Conservation (phyloP, 139 green algal species). For the Chlamydomonas asymmetrica region DNA sequence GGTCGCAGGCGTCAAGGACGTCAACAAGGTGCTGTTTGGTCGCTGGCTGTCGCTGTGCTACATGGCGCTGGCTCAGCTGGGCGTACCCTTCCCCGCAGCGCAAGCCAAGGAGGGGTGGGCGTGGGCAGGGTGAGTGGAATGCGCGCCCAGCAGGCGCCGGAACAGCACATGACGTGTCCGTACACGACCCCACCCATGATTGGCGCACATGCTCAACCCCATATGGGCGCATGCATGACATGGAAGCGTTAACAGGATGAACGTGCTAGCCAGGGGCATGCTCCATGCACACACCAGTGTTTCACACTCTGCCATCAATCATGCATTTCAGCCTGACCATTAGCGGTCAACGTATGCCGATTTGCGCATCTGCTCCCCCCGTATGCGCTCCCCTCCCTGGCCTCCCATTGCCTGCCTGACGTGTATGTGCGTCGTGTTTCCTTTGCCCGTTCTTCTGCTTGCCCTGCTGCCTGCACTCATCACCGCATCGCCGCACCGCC, state of each 20-base stretch:
- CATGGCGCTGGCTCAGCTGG: constrained; percentile 69
- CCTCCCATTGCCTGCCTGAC: too few relatives aligned
- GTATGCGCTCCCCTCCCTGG: too few relatives aligned
- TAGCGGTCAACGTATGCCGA: not conserved
- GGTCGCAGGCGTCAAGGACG: constrained; percentile 2
- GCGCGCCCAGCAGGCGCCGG: too few relatives aligned
- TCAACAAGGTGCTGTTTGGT: constrained; percentile 44
- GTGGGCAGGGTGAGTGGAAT: constrained; percentile 20
- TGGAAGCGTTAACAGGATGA: too few relatives aligned
- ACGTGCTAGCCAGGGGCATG: not conserved
- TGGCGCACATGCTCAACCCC: too few relatives aligned
- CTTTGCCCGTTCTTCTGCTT: too few relatives aligned
- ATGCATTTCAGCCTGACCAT: not conserved
- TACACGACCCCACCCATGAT: too few relatives aligned
- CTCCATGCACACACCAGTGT: too few relatives aligned
- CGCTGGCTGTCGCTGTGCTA: constrained; percentile 61
- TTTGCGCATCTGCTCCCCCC: not conserved
- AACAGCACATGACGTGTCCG: too few relatives aligned
- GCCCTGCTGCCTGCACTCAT: too few relatives aligned
- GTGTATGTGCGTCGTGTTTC: not conserved
- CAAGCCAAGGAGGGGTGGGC: constrained; percentile 20
- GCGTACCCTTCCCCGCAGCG: constrained; percentile 69
- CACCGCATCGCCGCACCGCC: not conserved
- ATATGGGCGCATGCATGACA: too few relatives aligned
- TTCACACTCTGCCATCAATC: not conserved